A percentile compares a stretch with the other conserved stretches of the same genome.
Conservation (phyloP, 169 alveolate genomes). For the Eimeria acervulina region DNA sequence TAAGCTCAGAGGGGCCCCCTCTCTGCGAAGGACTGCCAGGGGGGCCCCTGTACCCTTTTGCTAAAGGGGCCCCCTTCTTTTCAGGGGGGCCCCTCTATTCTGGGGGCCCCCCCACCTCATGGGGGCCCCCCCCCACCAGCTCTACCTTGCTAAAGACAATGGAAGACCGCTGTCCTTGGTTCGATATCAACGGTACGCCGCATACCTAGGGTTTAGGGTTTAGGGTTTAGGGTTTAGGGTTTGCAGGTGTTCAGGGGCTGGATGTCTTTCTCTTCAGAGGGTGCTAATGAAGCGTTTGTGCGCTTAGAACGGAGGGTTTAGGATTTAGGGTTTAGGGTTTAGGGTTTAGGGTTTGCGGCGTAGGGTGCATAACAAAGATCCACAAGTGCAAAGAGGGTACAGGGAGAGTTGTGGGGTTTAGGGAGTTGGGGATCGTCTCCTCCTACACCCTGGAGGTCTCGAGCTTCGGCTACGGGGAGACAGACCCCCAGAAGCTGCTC, state of each 20-base stretch:
- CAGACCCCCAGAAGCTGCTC: not conserved
- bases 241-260: too few species aligned
- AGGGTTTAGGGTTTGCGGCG: not conserved
- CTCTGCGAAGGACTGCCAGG: not conserved
- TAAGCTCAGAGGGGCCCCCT: not conserved
- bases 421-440: slow-evolving; percentile 42
- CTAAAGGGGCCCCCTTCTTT: too few species aligned
- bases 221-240: slow-evolving; percentile 5
- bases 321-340: slow-evolving; percentile 23
- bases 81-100: too few species aligned
- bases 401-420: slow-evolving; percentile 67
- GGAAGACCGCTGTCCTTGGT: too few species aligned
- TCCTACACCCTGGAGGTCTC: slow-evolving; percentile 76
- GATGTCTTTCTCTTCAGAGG: too few species aligned
- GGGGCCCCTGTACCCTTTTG: not conserved
- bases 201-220: not conserved
- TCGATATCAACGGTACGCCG: too few species aligned
- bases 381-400: not conserved
- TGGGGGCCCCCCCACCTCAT: too few species aligned
- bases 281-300: too few species aligned
- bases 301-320: not conserved
- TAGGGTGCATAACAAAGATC: not conserved
- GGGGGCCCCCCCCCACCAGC: too few species aligned
- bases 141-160: too few species aligned
- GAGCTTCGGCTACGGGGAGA: slow-evolving; percentile 19